phyloP scores from a whole-genome alignment of 495 filamentous ascomycete genomes.

The Penicillium malachiteum region DNA sequence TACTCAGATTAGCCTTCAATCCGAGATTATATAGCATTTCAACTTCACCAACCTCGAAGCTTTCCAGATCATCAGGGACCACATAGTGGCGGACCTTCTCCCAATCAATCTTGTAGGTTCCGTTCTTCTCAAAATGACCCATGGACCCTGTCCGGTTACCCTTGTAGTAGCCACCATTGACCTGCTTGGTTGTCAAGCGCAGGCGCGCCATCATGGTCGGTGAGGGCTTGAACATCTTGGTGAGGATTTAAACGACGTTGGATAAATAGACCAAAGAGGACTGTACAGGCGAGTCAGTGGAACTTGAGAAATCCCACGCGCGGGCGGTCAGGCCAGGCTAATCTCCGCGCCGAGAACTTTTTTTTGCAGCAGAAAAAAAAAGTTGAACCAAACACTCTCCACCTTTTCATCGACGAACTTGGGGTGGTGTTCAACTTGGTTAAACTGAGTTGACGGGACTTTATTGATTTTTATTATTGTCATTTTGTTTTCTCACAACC shows the following conservation, averaged over 20 bases:
- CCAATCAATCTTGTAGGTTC: constrained; percentile 80
- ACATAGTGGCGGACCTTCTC: constrained; percentile 88
- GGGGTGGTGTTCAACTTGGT: no score
- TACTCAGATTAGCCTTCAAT: neutral
- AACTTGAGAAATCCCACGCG: constrained; percentile 15
- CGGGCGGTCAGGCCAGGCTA: constrained; percentile 31
- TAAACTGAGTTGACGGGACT: constrained; percentile 3
- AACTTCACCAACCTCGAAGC: constrained; percentile 64
- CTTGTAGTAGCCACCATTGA: constrained; percentile 95
- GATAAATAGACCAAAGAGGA: neutral
- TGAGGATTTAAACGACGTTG: neutral
- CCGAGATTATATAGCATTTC: neutral
- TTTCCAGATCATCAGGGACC: constrained; percentile 62
- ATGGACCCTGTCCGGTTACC: constrained; percentile 84
- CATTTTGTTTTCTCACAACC: constrained; percentile 18
- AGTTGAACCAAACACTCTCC: constrained; percentile 18
- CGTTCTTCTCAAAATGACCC: constrained; percentile 82
- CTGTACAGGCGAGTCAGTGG: neutral
- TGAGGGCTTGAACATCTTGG: constrained; percentile 66
- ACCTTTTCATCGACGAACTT: neutral
- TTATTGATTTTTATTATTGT: constrained; percentile 5
- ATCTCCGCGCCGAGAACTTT: constrained; percentile 43
- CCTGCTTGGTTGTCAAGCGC: constrained; percentile 86
- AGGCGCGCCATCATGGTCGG: constrained; percentile 62
- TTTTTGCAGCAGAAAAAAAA: constrained; percentile 38